Conservation (phyloP, 768 basidiomycete species). For the Dentipellis sp. region DNA sequence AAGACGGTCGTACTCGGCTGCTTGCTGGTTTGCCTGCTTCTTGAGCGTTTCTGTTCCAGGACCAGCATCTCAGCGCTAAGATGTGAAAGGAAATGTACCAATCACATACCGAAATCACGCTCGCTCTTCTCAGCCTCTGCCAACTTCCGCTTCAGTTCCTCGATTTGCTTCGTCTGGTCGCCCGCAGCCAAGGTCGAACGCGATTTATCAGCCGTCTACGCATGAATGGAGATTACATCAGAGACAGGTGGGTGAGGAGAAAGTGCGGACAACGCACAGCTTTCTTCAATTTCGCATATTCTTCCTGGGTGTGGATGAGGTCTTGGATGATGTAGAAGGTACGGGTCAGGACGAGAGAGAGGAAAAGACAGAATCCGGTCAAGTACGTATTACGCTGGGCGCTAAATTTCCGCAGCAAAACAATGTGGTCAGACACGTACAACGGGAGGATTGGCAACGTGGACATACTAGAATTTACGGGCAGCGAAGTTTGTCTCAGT, state of each 20-base stretch:
- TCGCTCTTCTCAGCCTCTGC: conserved; percentile 46
- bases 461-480: conserved; percentile 82
- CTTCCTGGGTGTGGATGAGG: conserved; percentile 83
- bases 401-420: conserved; percentile 26
- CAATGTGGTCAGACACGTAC: background rate
- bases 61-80: background rate
- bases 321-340: conserved; percentile 90
- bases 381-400: conserved; percentile 89
- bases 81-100: background rate
- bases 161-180: conserved; percentile 48
- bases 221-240: background rate
- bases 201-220: conserved; percentile 26
- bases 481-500: conserved; percentile 87
- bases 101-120: conserved; percentile 52
- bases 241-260: background rate
- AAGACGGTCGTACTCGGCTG: conserved; percentile 73
- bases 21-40: conserved; percentile 74
- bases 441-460: background rate
- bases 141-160: conserved; percentile 61
- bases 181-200: conserved; percentile 19
- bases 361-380: conserved; percentile 90
- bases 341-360: conserved; percentile 89
- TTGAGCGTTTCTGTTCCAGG: conserved; percentile 55
- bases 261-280: conserved; percentile 16
- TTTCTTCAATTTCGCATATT: conserved; percentile 77